A percentile compares a stretch with the other conserved stretches of the same genome.
phyloP scores from a whole-genome alignment of 768 basidiomycete species.

The Nidula microcarpa region DNA sequence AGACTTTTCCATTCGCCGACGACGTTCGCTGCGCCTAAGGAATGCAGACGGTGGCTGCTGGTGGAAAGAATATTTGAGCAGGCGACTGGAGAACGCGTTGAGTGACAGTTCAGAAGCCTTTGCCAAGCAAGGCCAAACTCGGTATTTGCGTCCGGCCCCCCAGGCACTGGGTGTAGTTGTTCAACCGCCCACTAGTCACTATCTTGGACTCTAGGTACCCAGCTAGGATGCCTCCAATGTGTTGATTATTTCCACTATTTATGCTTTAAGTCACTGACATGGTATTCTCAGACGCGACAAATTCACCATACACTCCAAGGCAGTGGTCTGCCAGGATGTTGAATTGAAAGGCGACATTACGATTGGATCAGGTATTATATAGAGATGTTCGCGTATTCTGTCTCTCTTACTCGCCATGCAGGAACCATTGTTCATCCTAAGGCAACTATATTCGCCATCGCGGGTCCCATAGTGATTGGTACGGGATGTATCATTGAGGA shows the following conservation, averaged over 20 bases:
- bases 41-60: neutral
- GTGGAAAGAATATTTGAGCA: neutral
- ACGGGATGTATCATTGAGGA: slow-evolving; percentile 91
- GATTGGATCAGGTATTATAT: slow-evolving; percentile 67
- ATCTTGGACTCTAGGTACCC: too few relatives aligned
- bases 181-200: too few relatives aligned
- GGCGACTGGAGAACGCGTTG: too few relatives aligned
- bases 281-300: slow-evolving; percentile 66
- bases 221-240: slow-evolving; percentile 32
- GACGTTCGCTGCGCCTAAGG: neutral
- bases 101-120: neutral
- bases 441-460: slow-evolving; percentile 88
- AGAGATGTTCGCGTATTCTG: neutral
- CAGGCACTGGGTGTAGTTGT: neutral
- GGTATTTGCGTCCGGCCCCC: too few relatives aligned
- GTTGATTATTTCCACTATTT: slow-evolving; percentile 12
- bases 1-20: slow-evolving; percentile 23
- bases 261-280: slow-evolving; percentile 5
- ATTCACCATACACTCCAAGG: slow-evolving; percentile 86
- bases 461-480: slow-evolving; percentile 89
- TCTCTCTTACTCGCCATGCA: slow-evolving; percentile 16
- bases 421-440: slow-evolving; percentile 92
- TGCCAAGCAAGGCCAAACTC: neutral
- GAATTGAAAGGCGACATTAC: slow-evolving; percentile 94
- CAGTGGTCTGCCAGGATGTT: slow-evolving; percentile 89